Conservation (phyloP, 495 filamentous ascomycete species). For the Saxophila tyrrhenica region DNA sequence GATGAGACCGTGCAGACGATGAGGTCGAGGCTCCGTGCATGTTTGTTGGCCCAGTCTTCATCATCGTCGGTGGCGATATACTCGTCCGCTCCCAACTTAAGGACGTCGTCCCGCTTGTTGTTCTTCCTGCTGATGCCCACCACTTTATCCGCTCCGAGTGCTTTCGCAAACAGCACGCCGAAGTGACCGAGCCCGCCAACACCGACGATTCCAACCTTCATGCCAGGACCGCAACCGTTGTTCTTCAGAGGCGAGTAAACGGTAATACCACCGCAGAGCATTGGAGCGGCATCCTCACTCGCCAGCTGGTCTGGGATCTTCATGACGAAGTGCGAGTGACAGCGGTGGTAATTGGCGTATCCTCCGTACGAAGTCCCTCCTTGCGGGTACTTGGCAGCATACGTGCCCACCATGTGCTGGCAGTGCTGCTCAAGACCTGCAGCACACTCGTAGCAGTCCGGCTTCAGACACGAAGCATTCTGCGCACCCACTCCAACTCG, state of each 20-base stretch:
- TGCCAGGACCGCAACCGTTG: slow-evolving; percentile 62
- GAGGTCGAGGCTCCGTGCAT: slow-evolving; percentile 56
- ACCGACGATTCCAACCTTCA: slow-evolving; percentile 52
- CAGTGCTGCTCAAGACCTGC: slow-evolving; percentile 73
- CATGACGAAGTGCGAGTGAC: slow-evolving; percentile 68
- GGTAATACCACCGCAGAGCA: slow-evolving; percentile 75
- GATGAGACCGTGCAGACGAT: slow-evolving; percentile 67
- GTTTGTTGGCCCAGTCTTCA: slow-evolving; percentile 51
- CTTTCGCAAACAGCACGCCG: slow-evolving; percentile 55
- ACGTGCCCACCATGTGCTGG: slow-evolving; percentile 54
- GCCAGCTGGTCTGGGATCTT: slow-evolving; percentile 66
- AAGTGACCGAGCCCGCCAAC: slow-evolving; percentile 59
- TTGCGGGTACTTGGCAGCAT: slow-evolving; percentile 49
- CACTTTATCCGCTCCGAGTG: slow-evolving; percentile 62
- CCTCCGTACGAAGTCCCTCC: slow-evolving; percentile 54
- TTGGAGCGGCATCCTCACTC: slow-evolving; percentile 60
- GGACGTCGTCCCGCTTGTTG: slow-evolving; percentile 57
- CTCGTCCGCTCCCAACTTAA: slow-evolving; percentile 52
- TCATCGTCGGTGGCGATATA: slow-evolving; percentile 79
- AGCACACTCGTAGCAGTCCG: slow-evolving; percentile 51
- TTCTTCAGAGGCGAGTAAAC: slow-evolving; percentile 67
- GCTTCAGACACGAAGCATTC: slow-evolving; percentile 55
- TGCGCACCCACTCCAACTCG: slow-evolving; percentile 74
- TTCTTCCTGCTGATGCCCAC: slow-evolving; percentile 65
- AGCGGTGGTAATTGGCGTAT: slow-evolving; percentile 58